These are phyloP conservation scores for Aspergillus pseudonomiae DNA, from an alignment of 2,329 filamentous ascomycete species.

Conservation along the genomic window DNA sequence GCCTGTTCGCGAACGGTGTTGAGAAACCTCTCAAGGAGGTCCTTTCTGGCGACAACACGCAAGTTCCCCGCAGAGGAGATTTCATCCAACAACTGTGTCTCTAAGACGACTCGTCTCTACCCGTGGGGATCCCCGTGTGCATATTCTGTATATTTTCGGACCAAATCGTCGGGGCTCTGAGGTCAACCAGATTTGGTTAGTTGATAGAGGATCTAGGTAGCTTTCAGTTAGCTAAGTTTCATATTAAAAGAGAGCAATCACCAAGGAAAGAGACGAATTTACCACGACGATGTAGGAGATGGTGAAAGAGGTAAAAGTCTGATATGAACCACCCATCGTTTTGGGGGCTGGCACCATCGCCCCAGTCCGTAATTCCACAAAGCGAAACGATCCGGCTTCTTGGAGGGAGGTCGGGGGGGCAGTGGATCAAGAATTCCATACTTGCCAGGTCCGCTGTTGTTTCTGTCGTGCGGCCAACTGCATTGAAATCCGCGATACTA, in stretches of 20 bases:
- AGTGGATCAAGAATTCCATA: conserved; percentile 6
- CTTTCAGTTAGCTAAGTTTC: background rate
- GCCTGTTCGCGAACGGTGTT: conserved; percentile 17
- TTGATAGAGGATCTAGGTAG: conserved; percentile 5
- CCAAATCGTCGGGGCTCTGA: conserved; percentile 13
- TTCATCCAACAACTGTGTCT: conserved; percentile 7
- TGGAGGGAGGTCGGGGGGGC: conserved; percentile 7
- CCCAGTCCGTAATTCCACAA: conserved; percentile 5
- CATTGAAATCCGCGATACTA: background rate
- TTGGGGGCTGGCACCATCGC: background rate
- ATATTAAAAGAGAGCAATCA: background rate
- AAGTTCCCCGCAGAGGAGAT: conserved; percentile 12
- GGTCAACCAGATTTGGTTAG: conserved; percentile 19
- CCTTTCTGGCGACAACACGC: conserved; percentile 13
- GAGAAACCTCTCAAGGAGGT: conserved; percentile 18
- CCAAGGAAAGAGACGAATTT: conserved; percentile 1
- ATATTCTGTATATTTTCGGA: conserved; percentile 19
- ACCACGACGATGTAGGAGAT: conserved; percentile 6
- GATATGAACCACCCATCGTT: conserved; percentile 15
- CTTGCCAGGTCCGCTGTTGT: background rate
- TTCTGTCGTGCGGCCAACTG: background rate
- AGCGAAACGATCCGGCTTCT: conserved; percentile 7
- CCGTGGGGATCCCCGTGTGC: conserved; percentile 15
- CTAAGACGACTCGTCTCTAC: conserved; percentile 18
- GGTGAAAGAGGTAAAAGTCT: conserved; percentile 17